phyloP scores from a whole-genome alignment of 768 basidiomycete species.

The Coprinopsis marcescibilis region DNA sequence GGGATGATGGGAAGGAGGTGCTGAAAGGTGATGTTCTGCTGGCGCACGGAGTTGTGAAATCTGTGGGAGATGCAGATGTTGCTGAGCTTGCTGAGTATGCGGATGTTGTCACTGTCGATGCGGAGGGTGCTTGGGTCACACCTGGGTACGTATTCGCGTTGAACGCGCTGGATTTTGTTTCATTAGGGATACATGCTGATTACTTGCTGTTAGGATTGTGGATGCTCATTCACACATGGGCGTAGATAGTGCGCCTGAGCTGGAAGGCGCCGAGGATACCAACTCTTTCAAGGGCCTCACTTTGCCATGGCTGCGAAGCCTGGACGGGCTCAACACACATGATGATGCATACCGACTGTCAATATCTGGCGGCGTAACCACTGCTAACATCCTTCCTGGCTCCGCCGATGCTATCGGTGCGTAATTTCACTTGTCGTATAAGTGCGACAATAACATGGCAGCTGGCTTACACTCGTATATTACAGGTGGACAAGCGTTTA shows the following conservation, averaged over 20 bases:
- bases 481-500: conserved; percentile 75
- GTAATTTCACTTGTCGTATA: background rate
- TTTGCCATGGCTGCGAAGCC: conserved; percentile 55
- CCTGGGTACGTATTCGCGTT: conserved; percentile 41
- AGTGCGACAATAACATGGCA: background rate
- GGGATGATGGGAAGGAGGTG: conserved; percentile 46
- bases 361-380: conserved; percentile 77
- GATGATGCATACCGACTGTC: conserved; percentile 62
- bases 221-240: conserved; percentile 54
- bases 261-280: conserved; percentile 38
- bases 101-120: conserved; percentile 40
- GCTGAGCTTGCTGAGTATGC: conserved; percentile 16
- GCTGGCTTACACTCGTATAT: too few species aligned
- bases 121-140: conserved; percentile 66
- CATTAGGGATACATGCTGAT: background rate
- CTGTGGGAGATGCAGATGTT: conserved; percentile 37
- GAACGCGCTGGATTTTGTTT: background rate
- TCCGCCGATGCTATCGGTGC: conserved; percentile 58
- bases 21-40: conserved; percentile 54
- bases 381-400: conserved; percentile 67
- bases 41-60: conserved; percentile 51
- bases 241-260: conserved; percentile 24
- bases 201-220: conserved; percentile 22
- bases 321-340: conserved; percentile 75
- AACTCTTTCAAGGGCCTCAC: conserved; percentile 45